Conservation (phyloP, 768 basidiomycete genomes). For the Lyophyllum shimeji region DNA sequence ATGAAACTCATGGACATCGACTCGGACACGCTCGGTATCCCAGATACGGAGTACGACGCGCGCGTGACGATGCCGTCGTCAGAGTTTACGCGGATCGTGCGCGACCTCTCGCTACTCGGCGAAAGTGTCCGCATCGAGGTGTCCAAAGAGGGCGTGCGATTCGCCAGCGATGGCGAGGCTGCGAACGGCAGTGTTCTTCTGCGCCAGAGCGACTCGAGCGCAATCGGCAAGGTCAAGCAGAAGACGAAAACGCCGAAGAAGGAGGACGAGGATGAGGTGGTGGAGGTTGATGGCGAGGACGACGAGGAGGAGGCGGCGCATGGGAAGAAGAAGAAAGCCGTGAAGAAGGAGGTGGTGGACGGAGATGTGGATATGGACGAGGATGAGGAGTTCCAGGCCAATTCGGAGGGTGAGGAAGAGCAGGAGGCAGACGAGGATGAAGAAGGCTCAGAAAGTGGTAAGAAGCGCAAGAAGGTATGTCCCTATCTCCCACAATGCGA, state of each 20-base stretch:
- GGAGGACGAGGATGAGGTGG: conserved; percentile 44
- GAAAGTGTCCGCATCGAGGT: conserved; percentile 96
- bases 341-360: conserved; percentile 44
- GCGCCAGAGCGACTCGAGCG: conserved; percentile 65
- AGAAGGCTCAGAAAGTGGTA: conserved; percentile 49
- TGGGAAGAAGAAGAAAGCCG: conserved; percentile 46
- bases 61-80: conserved; percentile 81
- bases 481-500: background rate
- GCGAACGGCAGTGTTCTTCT: conserved; percentile 88
- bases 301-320: conserved; percentile 48
- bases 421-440: conserved; percentile 54
- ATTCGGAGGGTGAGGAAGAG: conserved; percentile 55
- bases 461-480: conserved; percentile 71
- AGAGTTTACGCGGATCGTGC: conserved; percentile 92
- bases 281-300: conserved; percentile 45
- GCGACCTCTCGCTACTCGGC: conserved; percentile 86
- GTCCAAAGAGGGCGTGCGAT: conserved; percentile 92
- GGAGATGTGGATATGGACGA: conserved; percentile 50
- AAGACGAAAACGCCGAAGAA: conserved; percentile 34
- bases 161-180: conserved; percentile 90
- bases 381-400: conserved; percentile 49
- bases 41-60: conserved; percentile 96
- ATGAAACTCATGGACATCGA: conserved; percentile 99
- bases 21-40: conserved; percentile 90
- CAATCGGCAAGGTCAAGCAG: conserved; percentile 41